A percentile compares a stretch with the other conserved stretches of the same genome.
Evolutionary conservation across 169 alveolate genomes (phyloP).

Genomic region (Cryptosporidium viatorum): DNA sequence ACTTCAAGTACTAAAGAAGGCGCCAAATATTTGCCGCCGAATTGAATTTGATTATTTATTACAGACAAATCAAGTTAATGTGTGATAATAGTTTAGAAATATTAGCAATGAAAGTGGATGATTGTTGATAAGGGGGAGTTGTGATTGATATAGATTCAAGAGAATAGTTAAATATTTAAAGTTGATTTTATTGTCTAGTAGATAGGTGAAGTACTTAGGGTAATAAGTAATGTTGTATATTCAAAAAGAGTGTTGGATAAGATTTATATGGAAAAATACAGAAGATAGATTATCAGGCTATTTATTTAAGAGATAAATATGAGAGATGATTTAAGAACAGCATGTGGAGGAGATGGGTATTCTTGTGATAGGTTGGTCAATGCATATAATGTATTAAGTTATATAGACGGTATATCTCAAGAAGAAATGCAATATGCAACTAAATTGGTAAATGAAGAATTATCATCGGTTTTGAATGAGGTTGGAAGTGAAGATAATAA

Average conservation of each 20-base stretch:
- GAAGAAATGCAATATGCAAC: constrained; percentile 4
- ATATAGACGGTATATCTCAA: constrained; percentile 25
- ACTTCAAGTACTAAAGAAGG: background rate
- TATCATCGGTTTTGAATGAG: background rate
- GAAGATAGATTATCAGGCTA: background rate
- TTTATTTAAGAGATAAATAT: background rate
- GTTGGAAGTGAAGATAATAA: background rate
- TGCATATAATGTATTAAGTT: background rate
- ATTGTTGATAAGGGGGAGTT: background rate
- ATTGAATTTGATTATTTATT: background rate
- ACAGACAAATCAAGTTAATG: background rate
- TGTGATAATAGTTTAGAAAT: background rate
- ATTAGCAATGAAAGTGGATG: background rate
- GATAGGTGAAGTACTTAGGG: background rate
- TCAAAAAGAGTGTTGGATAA: background rate
- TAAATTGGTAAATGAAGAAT: constrained; percentile 24
- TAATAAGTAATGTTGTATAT: background rate
- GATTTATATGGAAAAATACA: background rate
- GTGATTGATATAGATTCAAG: background rate
- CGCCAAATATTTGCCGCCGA: background rate
- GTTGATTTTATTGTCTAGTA: background rate
- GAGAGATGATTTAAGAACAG: background rate
- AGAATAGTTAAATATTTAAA: background rate
- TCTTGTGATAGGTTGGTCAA: background rate
- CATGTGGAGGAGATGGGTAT: background rate